Conservation (phyloP, 2,329 filamentous ascomycete genomes). For the Dothideomycetidae sp. region DNA sequence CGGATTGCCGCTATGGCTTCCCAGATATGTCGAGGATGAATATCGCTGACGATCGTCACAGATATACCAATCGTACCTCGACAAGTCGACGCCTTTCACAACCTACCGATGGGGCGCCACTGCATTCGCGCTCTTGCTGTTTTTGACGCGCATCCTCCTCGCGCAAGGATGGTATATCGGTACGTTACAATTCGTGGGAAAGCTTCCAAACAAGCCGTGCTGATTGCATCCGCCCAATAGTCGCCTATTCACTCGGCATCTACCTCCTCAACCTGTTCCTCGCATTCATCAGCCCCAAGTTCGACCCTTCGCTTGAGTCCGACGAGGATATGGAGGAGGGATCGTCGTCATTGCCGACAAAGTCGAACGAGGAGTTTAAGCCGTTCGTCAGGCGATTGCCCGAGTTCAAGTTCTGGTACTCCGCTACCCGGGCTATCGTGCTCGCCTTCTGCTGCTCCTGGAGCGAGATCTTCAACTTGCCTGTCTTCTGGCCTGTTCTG, state of each 20-base stretch:
- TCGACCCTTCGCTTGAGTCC: conserved; percentile 89
- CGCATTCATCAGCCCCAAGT: conserved; percentile 95
- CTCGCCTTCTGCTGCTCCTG: conserved; percentile 81
- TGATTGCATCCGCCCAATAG: conserved; percentile 31
- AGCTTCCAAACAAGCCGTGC: not conserved
- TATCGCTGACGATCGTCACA: conserved; percentile 26
- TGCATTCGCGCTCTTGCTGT: conserved; percentile 57
- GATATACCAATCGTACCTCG: conserved; percentile 89
- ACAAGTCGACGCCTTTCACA: conserved; percentile 81
- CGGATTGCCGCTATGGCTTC: not conserved
- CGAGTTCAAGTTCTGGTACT: conserved; percentile 99
- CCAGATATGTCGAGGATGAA: too few species aligned
- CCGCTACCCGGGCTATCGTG: conserved; percentile 70
- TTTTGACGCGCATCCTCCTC: conserved; percentile 78
- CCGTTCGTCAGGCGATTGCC: conserved; percentile 92
- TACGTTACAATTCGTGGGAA: conserved; percentile 35
- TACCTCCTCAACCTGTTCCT: conserved; percentile 99
- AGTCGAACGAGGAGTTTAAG: conserved; percentile 93
- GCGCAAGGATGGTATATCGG: conserved; percentile 99
- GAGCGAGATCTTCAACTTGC: conserved; percentile 89
- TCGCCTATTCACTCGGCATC: conserved; percentile 94
- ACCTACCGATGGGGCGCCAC: conserved; percentile 84
- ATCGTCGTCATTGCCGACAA: conserved; percentile 70
- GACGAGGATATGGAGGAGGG: conserved; percentile 97
- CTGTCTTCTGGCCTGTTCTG: conserved; percentile 96